Evolutionary conservation across 805 yeast genomes (phyloP).

Genomic region (Kodamaea leandrae): DNA sequence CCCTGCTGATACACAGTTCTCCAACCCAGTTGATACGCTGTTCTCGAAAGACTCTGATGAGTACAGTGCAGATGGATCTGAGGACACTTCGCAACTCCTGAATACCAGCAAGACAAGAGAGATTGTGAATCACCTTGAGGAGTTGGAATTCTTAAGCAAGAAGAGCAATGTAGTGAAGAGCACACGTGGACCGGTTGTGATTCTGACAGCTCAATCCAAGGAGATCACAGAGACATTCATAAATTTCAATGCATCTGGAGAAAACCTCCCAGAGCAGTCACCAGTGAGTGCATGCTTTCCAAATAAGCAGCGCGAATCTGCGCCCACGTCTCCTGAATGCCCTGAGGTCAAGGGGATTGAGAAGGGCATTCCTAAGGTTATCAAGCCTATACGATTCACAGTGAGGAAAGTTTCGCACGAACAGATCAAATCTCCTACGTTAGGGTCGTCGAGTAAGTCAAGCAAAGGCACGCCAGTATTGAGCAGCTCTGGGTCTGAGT

Average conservation of each 20-base stretch:
- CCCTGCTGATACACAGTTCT: too few species aligned
- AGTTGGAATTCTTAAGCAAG: slow-evolving; percentile 3
- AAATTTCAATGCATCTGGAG: background rate
- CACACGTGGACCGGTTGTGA: background rate
- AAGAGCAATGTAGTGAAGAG: background rate
- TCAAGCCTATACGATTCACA: slow-evolving; percentile 32
- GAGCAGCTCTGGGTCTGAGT: background rate
- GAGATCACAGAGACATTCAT: background rate
- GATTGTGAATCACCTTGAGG: slow-evolving; percentile 7
- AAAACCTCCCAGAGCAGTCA: background rate
- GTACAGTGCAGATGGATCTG: background rate
- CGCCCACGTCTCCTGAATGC: background rate
- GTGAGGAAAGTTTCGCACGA: slow-evolving; percentile 34
- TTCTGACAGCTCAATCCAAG: background rate
- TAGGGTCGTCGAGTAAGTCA: slow-evolving; percentile 5
- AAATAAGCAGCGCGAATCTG: background rate
- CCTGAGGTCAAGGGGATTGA: background rate
- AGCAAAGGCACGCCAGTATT: background rate
- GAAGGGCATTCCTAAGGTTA: slow-evolving; percentile 9
- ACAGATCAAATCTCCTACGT: slow-evolving; percentile 15
- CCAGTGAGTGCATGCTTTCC: background rate
- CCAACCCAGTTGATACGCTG: too few species aligned
- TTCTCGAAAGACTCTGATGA: background rate
- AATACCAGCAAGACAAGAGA: slow-evolving; percentile 2
- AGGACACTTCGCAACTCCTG: background rate